Evolutionary conservation across 2,329 filamentous ascomycete species (phyloP).

Genomic region (Colletotrichum sp.): DNA sequence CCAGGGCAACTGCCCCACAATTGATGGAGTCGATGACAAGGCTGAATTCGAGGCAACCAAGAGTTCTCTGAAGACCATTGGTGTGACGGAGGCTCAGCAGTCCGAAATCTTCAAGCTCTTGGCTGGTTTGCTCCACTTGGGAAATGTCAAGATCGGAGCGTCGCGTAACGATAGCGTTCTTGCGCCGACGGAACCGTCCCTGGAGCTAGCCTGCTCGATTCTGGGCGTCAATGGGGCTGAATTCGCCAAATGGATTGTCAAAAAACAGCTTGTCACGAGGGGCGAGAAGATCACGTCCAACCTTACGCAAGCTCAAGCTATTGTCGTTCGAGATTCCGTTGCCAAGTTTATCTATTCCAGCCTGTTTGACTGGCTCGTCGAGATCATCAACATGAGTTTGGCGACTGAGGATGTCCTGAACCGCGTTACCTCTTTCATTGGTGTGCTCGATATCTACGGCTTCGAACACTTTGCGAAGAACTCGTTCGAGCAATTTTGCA

Average conservation of each 20-base stretch:
- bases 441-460: constrained; percentile 98
- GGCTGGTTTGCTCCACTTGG: constrained; percentile 89
- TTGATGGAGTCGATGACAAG: constrained; percentile 95
- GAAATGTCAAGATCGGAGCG: constrained; percentile 94
- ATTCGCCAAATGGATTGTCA: constrained; percentile 98
- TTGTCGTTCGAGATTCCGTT: constrained; percentile 94
- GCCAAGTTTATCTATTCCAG: constrained; percentile 99
- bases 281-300: constrained; percentile 98
- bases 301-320: constrained; percentile 88
- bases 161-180: constrained; percentile 88
- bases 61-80: constrained; percentile 86
- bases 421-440: constrained; percentile 89
- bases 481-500: constrained; percentile 99
- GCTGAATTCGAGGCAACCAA: constrained; percentile 91
- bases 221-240: constrained; percentile 85
- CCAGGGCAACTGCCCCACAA: constrained; percentile 88
- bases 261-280: constrained; percentile 96
- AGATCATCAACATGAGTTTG: constrained; percentile 89
- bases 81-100: constrained; percentile 77
- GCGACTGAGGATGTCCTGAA: constrained; percentile 87
- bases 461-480: constrained; percentile 99
- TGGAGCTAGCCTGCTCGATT: constrained; percentile 81
- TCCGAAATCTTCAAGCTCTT: constrained; percentile 87
- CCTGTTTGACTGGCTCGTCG: constrained; percentile 98
- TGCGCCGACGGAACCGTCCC: constrained; percentile 78